Conservation (phyloP, 768 basidiomycete species). For the Wakefieldia striispora region DNA sequence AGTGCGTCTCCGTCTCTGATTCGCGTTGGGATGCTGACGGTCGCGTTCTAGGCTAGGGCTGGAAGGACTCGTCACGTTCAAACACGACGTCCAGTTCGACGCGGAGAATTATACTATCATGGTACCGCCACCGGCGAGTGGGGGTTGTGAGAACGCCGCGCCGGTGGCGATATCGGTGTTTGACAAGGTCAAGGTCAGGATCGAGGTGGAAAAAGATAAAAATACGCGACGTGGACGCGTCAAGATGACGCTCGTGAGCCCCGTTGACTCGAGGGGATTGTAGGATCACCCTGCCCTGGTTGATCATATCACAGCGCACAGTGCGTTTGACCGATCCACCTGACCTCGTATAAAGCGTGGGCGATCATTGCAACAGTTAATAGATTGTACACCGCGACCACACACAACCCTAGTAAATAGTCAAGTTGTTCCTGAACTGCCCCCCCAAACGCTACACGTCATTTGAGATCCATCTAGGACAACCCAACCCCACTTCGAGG, state of each 20-base stretch:
- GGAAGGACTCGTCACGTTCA: constrained; percentile 94
- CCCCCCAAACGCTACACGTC: too few relatives aligned
- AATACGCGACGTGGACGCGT: constrained; percentile 91
- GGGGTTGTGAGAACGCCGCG: constrained; percentile 12
- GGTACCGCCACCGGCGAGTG: constrained; percentile 41
- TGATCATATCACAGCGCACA: too few relatives aligned
- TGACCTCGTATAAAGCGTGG: too few relatives aligned
- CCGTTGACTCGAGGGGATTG: constrained; percentile 53
- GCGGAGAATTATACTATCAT: constrained; percentile 86
- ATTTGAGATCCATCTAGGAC: too few relatives aligned
- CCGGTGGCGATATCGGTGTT: constrained; percentile 79
- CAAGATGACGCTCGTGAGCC: constrained; percentile 74
- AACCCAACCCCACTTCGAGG: too few relatives aligned
- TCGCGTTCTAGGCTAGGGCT: constrained; percentile 70
- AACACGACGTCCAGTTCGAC: constrained; percentile 85
- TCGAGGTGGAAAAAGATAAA: constrained; percentile 91
- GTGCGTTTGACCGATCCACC: too few relatives aligned
- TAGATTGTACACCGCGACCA: too few relatives aligned
- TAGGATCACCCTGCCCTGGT: constrained; percentile 18
- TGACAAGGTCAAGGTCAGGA: constrained; percentile 88
- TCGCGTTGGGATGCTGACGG: not conserved
- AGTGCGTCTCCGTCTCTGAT: constrained; percentile 51
- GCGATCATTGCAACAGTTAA: too few relatives aligned
- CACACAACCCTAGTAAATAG: too few relatives aligned
- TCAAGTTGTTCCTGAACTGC: too few relatives aligned